Conservation (phyloP, 176 grass and related monocot genomes). For the Ensete ventricosum region DNA sequence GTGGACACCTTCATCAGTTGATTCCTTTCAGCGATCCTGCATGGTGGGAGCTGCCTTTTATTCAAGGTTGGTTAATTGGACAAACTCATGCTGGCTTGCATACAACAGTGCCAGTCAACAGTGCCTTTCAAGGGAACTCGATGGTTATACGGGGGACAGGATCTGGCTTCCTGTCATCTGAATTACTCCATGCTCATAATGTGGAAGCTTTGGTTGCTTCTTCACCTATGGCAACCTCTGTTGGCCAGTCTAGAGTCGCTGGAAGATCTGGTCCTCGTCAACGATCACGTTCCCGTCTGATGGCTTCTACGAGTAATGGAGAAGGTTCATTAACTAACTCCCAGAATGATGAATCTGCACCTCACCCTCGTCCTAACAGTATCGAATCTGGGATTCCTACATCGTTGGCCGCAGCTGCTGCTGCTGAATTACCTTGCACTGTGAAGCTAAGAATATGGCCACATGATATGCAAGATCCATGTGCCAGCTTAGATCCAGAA, state of each 20-base stretch:
- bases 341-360: constrained; percentile 59
- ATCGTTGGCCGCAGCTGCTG: constrained; percentile 46
- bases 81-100: constrained; percentile 48
- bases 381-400: constrained; percentile 56
- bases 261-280: constrained; percentile 29
- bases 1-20: constrained; percentile 40
- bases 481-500: constrained; percentile 30
- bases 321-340: constrained; percentile 37
- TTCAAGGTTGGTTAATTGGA: constrained; percentile 84
- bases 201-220: constrained; percentile 33
- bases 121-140: constrained; percentile 24
- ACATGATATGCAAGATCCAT: constrained; percentile 65
- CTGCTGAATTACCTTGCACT: constrained; percentile 91
- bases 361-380: constrained; percentile 44
- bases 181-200: constrained; percentile 24
- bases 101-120: constrained; percentile 29
- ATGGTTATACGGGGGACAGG: constrained; percentile 11
- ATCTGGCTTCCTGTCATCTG: constrained; percentile 28
- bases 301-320: constrained; percentile 33
- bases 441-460: constrained; percentile 96
- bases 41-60: constrained; percentile 87
- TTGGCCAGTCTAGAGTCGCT: constrained; percentile 30
- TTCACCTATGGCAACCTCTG: constrained; percentile 28
- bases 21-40: constrained; percentile 44
- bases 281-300: constrained; percentile 23